These are phyloP conservation scores for Albifimbria verrucaria DNA, from an alignment of 2,329 filamentous ascomycete genomes.

Conservation along the genomic window DNA sequence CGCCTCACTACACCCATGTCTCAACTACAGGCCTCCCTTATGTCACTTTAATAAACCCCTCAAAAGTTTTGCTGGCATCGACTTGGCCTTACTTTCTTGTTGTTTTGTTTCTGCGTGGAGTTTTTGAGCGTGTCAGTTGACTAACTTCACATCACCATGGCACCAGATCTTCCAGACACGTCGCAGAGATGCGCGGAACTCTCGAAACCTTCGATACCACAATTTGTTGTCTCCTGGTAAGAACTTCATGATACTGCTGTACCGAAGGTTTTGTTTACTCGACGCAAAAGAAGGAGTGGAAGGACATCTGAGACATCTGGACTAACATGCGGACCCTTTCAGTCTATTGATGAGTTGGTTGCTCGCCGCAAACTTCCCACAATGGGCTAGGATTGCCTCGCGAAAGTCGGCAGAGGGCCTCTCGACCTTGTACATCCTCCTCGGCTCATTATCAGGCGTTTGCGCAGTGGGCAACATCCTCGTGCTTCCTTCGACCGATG, in stretches of 20 bases:
- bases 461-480: conserved; percentile 2
- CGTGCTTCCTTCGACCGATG: conserved; percentile 1
- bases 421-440: conserved; percentile 2
- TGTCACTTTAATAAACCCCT: not conserved
- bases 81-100: not conserved
- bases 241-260: not conserved
- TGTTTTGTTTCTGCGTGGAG: not conserved
- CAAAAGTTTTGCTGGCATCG: not conserved
- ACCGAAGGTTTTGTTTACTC: too few species aligned
- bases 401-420: not conserved
- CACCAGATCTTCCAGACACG: not conserved
- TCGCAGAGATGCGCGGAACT: not conserved
- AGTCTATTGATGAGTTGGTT: conserved; percentile 1
- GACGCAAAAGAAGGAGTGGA: too few species aligned
- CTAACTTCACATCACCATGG: too few species aligned
- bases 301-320: too few species aligned
- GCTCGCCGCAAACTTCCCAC: conserved; percentile 1
- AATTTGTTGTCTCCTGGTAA: conserved; percentile 2
- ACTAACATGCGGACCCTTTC: not conserved
- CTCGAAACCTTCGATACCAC: not conserved
- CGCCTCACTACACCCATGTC: not conserved
- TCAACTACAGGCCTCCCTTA: not conserved
- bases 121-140: too few species aligned
- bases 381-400: not conserved
- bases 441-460: conserved; percentile 1